These are phyloP conservation scores for Rhizoctonia solani DNA, from an alignment of 1,284 basidiomycete genomes.

Conservation along the genomic window DNA sequence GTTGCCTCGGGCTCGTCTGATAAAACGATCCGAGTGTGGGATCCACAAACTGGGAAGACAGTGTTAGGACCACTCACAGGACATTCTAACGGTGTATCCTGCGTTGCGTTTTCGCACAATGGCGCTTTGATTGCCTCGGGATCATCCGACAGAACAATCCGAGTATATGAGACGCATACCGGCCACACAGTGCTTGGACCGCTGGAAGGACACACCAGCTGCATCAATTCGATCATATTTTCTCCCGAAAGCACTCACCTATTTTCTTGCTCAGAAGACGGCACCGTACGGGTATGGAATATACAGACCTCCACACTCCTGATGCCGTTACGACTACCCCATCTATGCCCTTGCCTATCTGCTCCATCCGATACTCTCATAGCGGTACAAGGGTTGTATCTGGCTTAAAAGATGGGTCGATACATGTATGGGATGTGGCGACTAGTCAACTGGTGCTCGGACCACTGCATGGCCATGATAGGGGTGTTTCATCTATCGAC, in stretches of 20 bases:
- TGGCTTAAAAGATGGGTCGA: background rate
- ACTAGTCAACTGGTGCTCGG: background rate
- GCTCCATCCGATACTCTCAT: conserved; percentile 21
- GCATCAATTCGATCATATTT: background rate
- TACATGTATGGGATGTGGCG: conserved; percentile 1
- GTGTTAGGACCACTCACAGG: conserved; percentile 5
- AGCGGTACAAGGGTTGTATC: background rate
- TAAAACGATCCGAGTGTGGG: too few species aligned
- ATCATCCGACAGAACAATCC: background rate
- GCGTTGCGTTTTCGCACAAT: conserved; percentile 6
- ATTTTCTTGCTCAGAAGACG: conserved; percentile 46
- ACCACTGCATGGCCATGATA: background rate
- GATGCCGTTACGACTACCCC: too few species aligned
- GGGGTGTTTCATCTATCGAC: background rate
- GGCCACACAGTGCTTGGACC: background rate
- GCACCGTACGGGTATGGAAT: conserved; percentile 88
- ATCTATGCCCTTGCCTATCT: too few species aligned
- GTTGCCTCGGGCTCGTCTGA: background rate
- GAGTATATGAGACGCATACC: background rate
- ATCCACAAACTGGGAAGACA: background rate
- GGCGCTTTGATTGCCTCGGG: background rate
- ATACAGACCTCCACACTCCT: too few species aligned
- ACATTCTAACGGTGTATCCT: background rate
- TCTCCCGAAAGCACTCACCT: background rate
- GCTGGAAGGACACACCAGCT: background rate